Conservation (phyloP, 108 stramenopile species). For the Parmales sp. region DNA sequence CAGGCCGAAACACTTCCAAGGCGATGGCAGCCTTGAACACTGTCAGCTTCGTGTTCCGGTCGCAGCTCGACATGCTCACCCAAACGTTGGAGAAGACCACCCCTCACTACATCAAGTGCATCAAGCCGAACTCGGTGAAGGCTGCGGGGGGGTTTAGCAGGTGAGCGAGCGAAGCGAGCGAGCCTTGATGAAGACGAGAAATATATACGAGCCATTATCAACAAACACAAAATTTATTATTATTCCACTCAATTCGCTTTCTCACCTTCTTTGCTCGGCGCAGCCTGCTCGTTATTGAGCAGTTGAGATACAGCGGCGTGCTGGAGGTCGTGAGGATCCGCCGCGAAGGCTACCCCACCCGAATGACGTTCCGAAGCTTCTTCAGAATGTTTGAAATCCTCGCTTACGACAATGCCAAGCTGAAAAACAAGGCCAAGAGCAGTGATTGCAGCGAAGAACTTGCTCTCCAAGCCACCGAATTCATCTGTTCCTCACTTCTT, state of each 20-base stretch:
- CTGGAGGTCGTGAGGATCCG: conserved; percentile 55
- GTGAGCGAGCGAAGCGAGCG: too few species aligned
- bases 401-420: background rate
- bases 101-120: conserved; percentile 27
- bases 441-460: background rate
- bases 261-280: too few species aligned
- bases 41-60: conserved; percentile 27
- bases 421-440: background rate
- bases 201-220: too few species aligned
- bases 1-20: conserved; percentile 27
- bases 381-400: background rate
- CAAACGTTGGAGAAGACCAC: background rate
- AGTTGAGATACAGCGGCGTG: conserved; percentile 45
- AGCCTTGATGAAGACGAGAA: too few species aligned
- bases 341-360: conserved; percentile 46
- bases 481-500: background rate
- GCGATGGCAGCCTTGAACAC: background rate
- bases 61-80: conserved; percentile 15
- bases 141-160: conserved; percentile 1
- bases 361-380: background rate
- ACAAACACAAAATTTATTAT: too few species aligned
- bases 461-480: background rate
- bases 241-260: too few species aligned
- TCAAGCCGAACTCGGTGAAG: conserved; percentile 25
- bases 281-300: conserved; percentile 20